These are phyloP conservation scores for Gossypium gossypioides DNA, from an alignment of 441 rosid species.

Conservation along the genomic window DNA sequence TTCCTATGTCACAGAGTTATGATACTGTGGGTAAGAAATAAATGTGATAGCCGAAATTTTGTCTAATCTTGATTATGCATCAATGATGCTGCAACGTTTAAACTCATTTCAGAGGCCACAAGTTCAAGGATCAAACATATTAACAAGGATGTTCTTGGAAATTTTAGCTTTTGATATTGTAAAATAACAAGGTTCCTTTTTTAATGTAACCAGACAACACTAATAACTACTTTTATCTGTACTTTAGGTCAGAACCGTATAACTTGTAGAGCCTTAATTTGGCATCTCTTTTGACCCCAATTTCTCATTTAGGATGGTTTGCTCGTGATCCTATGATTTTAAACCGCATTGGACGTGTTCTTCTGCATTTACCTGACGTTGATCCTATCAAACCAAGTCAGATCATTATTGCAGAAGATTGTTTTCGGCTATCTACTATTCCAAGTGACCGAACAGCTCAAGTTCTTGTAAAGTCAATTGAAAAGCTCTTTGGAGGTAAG, in stretches of 20 bases:
- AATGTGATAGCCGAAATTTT: background rate
- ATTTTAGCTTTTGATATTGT: no score
- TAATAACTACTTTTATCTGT: background rate
- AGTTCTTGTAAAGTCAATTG: constrained; percentile 46
- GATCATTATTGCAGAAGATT: constrained; percentile 54
- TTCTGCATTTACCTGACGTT: constrained; percentile 37
- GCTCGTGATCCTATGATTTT: constrained; percentile 26
- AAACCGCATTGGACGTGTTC: constrained; percentile 52
- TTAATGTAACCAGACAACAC: background rate
- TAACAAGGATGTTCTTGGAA: background rate
- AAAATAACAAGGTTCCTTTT: no score
- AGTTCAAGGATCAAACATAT: background rate
- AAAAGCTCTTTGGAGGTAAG: constrained; percentile 57
- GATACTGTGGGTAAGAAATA: constrained; percentile 72
- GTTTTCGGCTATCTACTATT: constrained; percentile 55
- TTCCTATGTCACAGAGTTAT: constrained; percentile 81
- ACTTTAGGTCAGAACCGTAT: background rate
- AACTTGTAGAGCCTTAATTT: background rate
- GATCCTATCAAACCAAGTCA: constrained; percentile 32
- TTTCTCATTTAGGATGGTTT: constrained; percentile 51
- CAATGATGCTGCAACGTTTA: background rate
- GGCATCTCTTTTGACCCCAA: background rate
- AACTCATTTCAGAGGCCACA: background rate
- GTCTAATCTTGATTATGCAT: background rate
- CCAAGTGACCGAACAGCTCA: constrained; percentile 39